Conservation (phyloP, 2,329 filamentous ascomycete genomes). For the Trichoderma pleuroti region DNA sequence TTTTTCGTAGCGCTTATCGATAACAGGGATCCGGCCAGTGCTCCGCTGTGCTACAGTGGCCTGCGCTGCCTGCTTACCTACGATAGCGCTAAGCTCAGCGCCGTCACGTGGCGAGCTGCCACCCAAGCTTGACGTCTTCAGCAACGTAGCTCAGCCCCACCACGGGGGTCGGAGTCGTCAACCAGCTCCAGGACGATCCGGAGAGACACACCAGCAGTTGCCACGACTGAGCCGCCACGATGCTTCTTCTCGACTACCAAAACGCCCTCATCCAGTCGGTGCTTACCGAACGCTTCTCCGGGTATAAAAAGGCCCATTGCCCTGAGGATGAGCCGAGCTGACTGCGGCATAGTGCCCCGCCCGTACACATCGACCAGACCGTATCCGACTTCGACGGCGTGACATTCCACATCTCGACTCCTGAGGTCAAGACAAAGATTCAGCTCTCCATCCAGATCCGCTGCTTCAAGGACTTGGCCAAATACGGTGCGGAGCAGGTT, state of each 20-base stretch:
- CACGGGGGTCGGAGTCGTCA: constrained; percentile 35
- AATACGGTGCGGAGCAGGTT: constrained; percentile 88
- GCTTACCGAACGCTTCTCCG: constrained; percentile 89
- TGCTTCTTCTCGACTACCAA: constrained; percentile 98
- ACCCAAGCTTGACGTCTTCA: constrained; percentile 30
- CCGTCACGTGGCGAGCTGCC: constrained; percentile 34
- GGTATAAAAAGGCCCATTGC: constrained; percentile 46
- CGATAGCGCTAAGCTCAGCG: background rate
- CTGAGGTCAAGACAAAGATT: constrained; percentile 89
- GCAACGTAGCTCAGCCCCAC: constrained; percentile 37
- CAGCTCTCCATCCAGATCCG: constrained; percentile 91
- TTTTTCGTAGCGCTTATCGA: constrained; percentile 38
- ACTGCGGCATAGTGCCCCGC: constrained; percentile 64
- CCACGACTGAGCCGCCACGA: constrained; percentile 41
- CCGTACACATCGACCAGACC: constrained; percentile 91
- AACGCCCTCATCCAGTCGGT: constrained; percentile 97
- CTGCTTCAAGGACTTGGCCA: constrained; percentile 88
- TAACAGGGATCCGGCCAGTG: constrained; percentile 23
- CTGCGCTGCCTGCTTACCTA: background rate
- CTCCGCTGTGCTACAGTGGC: background rate
- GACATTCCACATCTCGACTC: constrained; percentile 96
- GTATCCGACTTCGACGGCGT: constrained; percentile 99
- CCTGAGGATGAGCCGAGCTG: constrained; percentile 27
- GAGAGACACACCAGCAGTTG: constrained; percentile 28
- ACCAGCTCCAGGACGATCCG: constrained; percentile 29